Evolutionary conservation across 2,329 filamentous ascomycete species (phyloP), one percentile per base, ranked within the genome.

Genomic region (Passalora sequoiae): DNA sequence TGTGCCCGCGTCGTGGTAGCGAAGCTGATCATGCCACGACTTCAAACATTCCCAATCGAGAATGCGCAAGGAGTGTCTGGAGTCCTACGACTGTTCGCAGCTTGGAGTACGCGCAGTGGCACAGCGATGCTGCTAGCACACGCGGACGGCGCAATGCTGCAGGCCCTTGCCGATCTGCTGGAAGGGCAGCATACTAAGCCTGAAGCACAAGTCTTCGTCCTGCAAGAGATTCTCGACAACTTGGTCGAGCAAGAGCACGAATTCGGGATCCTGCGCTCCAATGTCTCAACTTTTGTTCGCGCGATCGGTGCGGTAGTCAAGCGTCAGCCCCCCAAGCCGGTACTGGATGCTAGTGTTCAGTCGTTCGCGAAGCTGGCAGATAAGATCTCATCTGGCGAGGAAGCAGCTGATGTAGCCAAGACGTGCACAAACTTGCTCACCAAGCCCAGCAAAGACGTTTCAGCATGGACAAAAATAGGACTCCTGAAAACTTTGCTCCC

Each of bases 1-100:
- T 94, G 89, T 61, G 76, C 86, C 27, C 73, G 77, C 6, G 66
- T 77, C 0, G 82, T 97, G 39, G 78, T 92, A 40, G 70, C 77
- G 20, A 83, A 95, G 59, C 70, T 94, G 19, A 74, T 98, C 33
- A 80, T 78, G 39, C 87, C 87, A 13, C 78, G 88, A 52, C 71
- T 97, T 13, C 77, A 83, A 2, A 86, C 85, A 44, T 78, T 98
- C 41, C 80, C 89, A 0, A 73, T 78, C 4, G 92, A 98, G 68
- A 95, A 87, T 31, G 85, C 88, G 0, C 89, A 98, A 61, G 87
- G 88, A 10, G 74, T 96, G 6, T 97, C 92, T 2, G 86, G 83
- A 12, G 77, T 89, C 29, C 75, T 96, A 49, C 82, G 83, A 50
- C 72, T 98, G 4, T 80, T 98, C 50, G 81, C 80, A 3, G 85